Conservation (phyloP, 306 rosid species). For the Dicorynia guianensis region DNA sequence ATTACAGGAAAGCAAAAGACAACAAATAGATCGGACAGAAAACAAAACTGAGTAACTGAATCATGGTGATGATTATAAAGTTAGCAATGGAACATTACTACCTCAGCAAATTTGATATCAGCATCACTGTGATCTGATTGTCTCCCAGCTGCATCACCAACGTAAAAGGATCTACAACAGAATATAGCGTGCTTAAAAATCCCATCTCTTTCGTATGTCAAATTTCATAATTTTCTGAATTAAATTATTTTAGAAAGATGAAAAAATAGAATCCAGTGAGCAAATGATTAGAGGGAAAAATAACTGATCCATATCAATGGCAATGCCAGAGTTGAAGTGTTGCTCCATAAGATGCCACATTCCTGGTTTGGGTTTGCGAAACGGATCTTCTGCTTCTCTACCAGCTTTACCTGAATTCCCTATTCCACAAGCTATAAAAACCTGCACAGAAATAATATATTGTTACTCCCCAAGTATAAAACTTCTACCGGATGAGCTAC, state of each 20-base stretch:
- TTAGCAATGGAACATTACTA: slow-evolving; percentile 31
- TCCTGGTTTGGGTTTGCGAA: slow-evolving; percentile 88
- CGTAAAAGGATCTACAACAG: slow-evolving; percentile 81
- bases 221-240: slow-evolving; percentile 14
- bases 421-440: slow-evolving; percentile 84
- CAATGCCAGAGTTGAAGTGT: slow-evolving; percentile 83
- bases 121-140: slow-evolving; percentile 85
- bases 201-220: slow-evolving; percentile 15
- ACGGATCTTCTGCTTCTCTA: slow-evolving; percentile 63
- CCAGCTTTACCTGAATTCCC: slow-evolving; percentile 58
- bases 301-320: slow-evolving; percentile 85
- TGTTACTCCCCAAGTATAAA: background rate
- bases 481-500: too few relatives aligned
- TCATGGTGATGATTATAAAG: background rate
- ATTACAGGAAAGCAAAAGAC: background rate
- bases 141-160: slow-evolving; percentile 99
- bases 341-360: slow-evolving; percentile 88
- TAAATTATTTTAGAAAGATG: slow-evolving; percentile 11
- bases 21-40: background rate
- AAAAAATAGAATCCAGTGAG: slow-evolving; percentile 23
- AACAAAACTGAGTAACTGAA: too few relatives aligned
- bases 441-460: slow-evolving; percentile 58
- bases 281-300: slow-evolving; percentile 40
- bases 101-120: slow-evolving; percentile 89
- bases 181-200: slow-evolving; percentile 33